Base-by-base conservation (phyloP, 2,329 filamentous ascomycete genomes). In the Pyrenochaeta sp. region DNA sequence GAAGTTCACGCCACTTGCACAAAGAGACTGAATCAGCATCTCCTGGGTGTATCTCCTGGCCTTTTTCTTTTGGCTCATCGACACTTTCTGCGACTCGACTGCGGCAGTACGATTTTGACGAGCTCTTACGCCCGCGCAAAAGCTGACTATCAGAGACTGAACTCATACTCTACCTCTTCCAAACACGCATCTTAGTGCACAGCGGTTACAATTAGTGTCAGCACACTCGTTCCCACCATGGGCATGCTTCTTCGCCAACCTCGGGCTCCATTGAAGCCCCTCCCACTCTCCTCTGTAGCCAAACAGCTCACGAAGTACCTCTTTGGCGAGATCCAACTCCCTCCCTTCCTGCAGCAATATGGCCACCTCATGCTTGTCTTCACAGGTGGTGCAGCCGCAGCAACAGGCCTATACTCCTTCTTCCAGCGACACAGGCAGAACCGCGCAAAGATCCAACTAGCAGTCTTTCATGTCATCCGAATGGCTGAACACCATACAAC, bases 381-480 rank as follows among this genome's bases (percentile, higher is more conserved):
- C 30, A 14, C 49, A 2, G 30, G 32, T 2, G 52, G 56, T 27
- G 45, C 33, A 1, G 47, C 36, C 2, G 31, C 37, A 27, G 50
- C 42, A 17, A 20, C 45, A 5, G 31, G 37, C 32, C 32, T 62
- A 2, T 51, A 54, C 42, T 11, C 33, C 29, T 56, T 45, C 44
- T 30, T 62, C 23, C 29, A 35, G 2, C 27, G 31, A 2, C 35
- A 54, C 42, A 32, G 46, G 4, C 15, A 48, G 9, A 43, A 60
- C 37, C 50, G 47, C 21, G 46, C 48, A 11, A 61, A 61, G 41
- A 43, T 64, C 7, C 49, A 64, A 45, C 54, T 63, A 7, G 62
- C 58, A 1, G 45, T 67, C 12, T 60, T 35, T 30, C 56, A 61
- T n/a, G 36, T 67, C 31, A 15, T 50, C 27, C 59, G 56, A 31